Conservation (phyloP, 371 early-diverging fungal genomes). For the Vairimorpha apis region DNA sequence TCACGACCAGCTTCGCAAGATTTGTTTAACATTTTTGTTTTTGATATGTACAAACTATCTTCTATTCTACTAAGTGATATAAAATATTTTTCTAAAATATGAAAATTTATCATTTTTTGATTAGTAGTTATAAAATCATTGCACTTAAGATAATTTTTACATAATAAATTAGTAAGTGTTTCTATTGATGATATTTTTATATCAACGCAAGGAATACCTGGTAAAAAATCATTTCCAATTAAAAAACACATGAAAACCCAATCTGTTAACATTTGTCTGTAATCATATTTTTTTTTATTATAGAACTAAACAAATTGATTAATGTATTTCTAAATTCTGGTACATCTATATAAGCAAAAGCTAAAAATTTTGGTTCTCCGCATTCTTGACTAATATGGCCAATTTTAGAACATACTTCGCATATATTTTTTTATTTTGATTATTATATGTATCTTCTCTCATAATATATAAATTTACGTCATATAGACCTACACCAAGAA, state of each 20-base stretch:
- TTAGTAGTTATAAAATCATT: constrained; percentile 52
- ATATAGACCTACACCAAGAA: constrained; percentile 91
- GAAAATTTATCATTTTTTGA: constrained; percentile 46
- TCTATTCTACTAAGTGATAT: constrained; percentile 42
- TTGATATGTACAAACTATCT: constrained; percentile 50
- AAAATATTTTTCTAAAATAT: constrained; percentile 47
- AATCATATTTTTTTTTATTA: constrained; percentile 25
- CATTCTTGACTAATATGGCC: constrained; percentile 76
- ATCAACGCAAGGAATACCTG: constrained; percentile 88
- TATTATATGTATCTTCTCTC: constrained; percentile 86
- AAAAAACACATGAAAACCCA: constrained; percentile 97
- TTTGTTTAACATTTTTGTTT: constrained; percentile 33
- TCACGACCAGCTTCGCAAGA: constrained; percentile 25
- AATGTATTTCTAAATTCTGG: constrained; percentile 43
- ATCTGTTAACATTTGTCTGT: constrained; percentile 85
- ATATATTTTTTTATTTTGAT: constrained; percentile 66
- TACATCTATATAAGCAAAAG: constrained; percentile 55
- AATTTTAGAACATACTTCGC: constrained; percentile 72
- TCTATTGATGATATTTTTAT: constrained; percentile 92
- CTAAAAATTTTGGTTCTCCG: constrained; percentile 31
- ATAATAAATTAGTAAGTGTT: constrained; percentile 49
- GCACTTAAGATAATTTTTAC: constrained; percentile 30
- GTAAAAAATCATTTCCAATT: constrained; percentile 98
- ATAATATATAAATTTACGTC: constrained; percentile 88
- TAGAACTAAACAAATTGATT: constrained; percentile 27